Evolutionary conservation across 2,329 filamentous ascomycete species (phyloP).

Genomic region (Fusarium falciforme): DNA sequence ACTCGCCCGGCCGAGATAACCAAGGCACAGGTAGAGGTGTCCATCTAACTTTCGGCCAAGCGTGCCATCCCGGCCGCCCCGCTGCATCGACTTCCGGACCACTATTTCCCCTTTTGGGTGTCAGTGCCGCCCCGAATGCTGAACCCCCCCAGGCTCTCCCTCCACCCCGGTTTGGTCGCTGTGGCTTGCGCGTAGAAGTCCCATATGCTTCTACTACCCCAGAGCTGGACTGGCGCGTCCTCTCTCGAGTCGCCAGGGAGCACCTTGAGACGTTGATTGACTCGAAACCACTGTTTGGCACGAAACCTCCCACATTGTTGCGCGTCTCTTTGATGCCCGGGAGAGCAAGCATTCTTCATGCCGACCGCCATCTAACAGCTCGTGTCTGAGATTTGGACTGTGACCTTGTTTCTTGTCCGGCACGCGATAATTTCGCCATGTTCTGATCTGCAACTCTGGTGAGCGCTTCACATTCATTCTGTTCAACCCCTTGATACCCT

Average conservation of each 20-base stretch:
- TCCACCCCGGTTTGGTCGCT: slow-evolving; percentile 37
- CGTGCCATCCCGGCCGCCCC: slow-evolving; percentile 38
- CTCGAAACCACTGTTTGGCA: slow-evolving; percentile 29
- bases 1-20: slow-evolving; percentile 37
- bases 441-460: slow-evolving; percentile 8
- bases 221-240: slow-evolving; percentile 25
- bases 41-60: slow-evolving; percentile 31
- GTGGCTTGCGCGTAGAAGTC: slow-evolving; percentile 31
- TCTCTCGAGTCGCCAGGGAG: slow-evolving; percentile 23
- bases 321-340: slow-evolving; percentile 53
- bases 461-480: slow-evolving; percentile 20
- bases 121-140: slow-evolving; percentile 39
- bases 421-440: slow-evolving; percentile 11
- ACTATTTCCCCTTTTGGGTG: slow-evolving; percentile 40
- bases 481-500: slow-evolving; percentile 10
- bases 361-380: slow-evolving; percentile 1
- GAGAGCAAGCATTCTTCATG: slow-evolving; percentile 19
- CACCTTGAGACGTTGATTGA: slow-evolving; percentile 45
- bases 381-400: slow-evolving; percentile 11
- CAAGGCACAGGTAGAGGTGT: slow-evolving; percentile 15
- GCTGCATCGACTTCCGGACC: slow-evolving; percentile 39
- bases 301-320: slow-evolving; percentile 14
- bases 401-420: slow-evolving; percentile 13
- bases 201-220: slow-evolving; percentile 35
- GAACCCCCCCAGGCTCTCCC: slow-evolving; percentile 24